Evolutionary conservation across 257 asterid genomes (phyloP), one percentile per base, ranked within the genome.

Genomic region (Solanum paucissectum): DNA sequence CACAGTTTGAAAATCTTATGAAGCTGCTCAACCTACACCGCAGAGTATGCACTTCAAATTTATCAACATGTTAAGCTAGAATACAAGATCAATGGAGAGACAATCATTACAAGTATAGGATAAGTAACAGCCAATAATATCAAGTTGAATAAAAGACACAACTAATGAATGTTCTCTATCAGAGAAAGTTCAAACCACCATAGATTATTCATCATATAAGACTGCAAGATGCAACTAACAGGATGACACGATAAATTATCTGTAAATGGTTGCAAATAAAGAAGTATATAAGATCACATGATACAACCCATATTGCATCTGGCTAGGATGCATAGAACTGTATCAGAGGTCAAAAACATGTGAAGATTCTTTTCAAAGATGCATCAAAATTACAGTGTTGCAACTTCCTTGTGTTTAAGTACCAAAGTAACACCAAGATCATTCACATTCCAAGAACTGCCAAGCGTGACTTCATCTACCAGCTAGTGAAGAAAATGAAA

Each of bases 1-100:
- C 99, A 97, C 72, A 97, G 98, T 91, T 97, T 97, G 92, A 97
- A 97, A 86, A 97, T 97, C 89, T 97, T 97, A 89, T 97, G 99
- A 68, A 97, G 88, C 92, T 97, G 99, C 93, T 97, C 99, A 83
- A 97, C 99, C 99, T 96, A 90, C 85, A 83, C 44, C 68, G 42
- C 38, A 88, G 87, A 88, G 44, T 86, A 72, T 79, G 88, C 49
- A 76, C 66, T 33, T 62, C 84, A 33, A 58, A 32, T 12, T 33
- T 12, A 34, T 74, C 46, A 85, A 76, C 79, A 52, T 29, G 68
- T 36, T 86, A 74, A 44, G 62, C 83, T 40, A 36, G 82, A 33
- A 33, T n/a, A 12, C 83, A 71, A 73, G 83, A 52, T 21, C 38
- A 27, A 82, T 82, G 3, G 68, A 49, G 27, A 27, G 29, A 18